Conservation (phyloP, 1,139 yeast species). For the Lodderomyces beijingensis region DNA sequence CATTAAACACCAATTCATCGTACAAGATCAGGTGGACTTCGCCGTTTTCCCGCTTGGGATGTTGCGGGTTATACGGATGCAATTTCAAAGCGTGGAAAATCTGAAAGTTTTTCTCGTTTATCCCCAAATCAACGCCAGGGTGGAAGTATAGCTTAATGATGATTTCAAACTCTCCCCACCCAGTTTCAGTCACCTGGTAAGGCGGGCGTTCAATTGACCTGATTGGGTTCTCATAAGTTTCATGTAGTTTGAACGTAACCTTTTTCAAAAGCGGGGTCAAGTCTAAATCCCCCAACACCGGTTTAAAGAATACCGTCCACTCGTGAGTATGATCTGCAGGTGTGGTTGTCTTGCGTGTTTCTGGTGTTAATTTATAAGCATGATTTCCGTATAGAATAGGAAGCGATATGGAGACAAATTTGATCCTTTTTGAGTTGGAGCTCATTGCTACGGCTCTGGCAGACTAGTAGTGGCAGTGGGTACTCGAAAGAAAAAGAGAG, state of each 20-base stretch:
- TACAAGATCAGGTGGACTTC: conserved; percentile 66
- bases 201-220: conserved; percentile 87
- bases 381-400: conserved; percentile 87
- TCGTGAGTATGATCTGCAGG: conserved; percentile 91
- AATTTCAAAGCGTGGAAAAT: conserved; percentile 85
- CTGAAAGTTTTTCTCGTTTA: conserved; percentile 79
- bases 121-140: conserved; percentile 59
- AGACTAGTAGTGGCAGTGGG: too few species aligned
- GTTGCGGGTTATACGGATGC: conserved; percentile 74
- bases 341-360: conserved; percentile 59
- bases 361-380: conserved; percentile 68
- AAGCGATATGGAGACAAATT: conserved; percentile 75
- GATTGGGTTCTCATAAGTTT: conserved; percentile 83
- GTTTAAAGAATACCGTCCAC: conserved; percentile 92
- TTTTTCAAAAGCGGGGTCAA: conserved; percentile 79
- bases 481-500: too few species aligned
- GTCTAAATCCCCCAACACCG: conserved; percentile 73
- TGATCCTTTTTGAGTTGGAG: conserved; percentile 29
- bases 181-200: conserved; percentile 92
- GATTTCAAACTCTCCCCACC: conserved; percentile 99
- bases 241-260: conserved; percentile 92
- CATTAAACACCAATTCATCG: conserved; percentile 92
- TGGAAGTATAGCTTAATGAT: conserved; percentile 82
- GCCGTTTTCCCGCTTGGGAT: conserved; percentile 36
- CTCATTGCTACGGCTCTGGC: too few species aligned